Base-by-base conservation (phyloP, 257 asterid genomes). In the Solanum sitiens region DNA sequence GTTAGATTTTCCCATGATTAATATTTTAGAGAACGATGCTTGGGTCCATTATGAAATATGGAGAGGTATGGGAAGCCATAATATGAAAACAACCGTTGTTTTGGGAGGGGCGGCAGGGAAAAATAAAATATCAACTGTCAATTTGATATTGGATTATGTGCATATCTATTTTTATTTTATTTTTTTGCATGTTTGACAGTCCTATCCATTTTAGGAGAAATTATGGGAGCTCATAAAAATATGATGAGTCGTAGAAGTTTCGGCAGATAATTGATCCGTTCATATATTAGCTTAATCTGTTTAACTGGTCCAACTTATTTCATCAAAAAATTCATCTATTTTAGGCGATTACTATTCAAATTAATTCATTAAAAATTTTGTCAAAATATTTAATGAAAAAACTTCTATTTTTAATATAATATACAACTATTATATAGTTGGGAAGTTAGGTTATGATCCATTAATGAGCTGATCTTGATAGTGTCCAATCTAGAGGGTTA, bases 41-140 rank as follows among this genome's bases (percentile, higher is more conserved):
- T 2, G 30, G 85, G 85, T 27, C 42, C 85, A 27, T 27, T 16
- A 80, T 16, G 68, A 45, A 18, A 47, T 45, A 80, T 27, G 68
- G 30, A 79, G 67, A 47, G 85, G 85, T 47, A 80, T 80, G 85
- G 85, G 85, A 27, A 47, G 67, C 85, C 85, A 80, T 80, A 80
- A 47, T 27, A 39, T 15, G 85, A 47, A 47, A 45, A 47, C 42
- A 10, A 80, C 68, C 27, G 33, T 47, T 80, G 65, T 15, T 73
- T 30, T 80, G 40, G 68, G 21, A 50, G 61, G 68, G 9, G 39
- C 16, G 65, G 67, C 40, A 45, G 67, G 40, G 9, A 25, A 27
- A 79, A 45, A 14, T 79, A 45, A 44, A 79, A 44, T 13, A 79
- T 79, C 65, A 44, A 27, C 15, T 42, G 20, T 32, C 40, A 50